Conservation (phyloP, 2,329 filamentous ascomycete species). For the Aspergillus tanneri region DNA sequence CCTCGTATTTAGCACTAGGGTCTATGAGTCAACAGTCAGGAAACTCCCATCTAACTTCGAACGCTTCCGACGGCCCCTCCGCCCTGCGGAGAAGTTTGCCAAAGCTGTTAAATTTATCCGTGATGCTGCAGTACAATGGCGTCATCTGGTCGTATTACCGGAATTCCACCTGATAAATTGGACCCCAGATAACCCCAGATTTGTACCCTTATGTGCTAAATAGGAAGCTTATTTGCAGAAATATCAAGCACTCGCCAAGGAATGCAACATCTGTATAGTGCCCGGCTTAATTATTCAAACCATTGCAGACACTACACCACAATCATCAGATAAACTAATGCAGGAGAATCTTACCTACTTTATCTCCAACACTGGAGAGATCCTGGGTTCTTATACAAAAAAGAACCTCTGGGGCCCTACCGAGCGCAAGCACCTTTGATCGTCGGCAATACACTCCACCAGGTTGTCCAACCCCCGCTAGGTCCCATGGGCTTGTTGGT, state of each 20-base stretch:
- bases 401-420: slow-evolving; percentile 24
- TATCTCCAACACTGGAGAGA: slow-evolving; percentile 51
- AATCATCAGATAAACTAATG: slow-evolving; percentile 25
- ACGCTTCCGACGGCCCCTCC: background rate
- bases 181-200: slow-evolving; percentile 48
- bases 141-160: slow-evolving; percentile 57
- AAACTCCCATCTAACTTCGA: background rate
- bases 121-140: slow-evolving; percentile 44
- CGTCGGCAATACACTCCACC: background rate
- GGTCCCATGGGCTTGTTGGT: slow-evolving; percentile 56
- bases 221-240: slow-evolving; percentile 53
- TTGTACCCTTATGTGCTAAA: slow-evolving; percentile 46
- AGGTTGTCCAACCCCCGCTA: slow-evolving; percentile 45
- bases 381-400: slow-evolving; percentile 55
- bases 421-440: background rate
- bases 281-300: slow-evolving; percentile 53
- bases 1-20: too few species aligned
- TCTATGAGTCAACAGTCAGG: too few species aligned
- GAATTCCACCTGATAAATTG: slow-evolving; percentile 58
- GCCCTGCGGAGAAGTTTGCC: slow-evolving; percentile 10
- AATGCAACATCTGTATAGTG: slow-evolving; percentile 39
- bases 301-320: slow-evolving; percentile 28
- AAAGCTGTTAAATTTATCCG: slow-evolving; percentile 44
- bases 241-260: slow-evolving; percentile 53
- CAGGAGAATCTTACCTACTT: slow-evolving; percentile 57